Percentiles rank a stretch among this genome's conserved stretches.
These are phyloP conservation scores for Asterophora parasitica DNA, from an alignment of 768 basidiomycete genomes.

Conservation along the genomic window DNA sequence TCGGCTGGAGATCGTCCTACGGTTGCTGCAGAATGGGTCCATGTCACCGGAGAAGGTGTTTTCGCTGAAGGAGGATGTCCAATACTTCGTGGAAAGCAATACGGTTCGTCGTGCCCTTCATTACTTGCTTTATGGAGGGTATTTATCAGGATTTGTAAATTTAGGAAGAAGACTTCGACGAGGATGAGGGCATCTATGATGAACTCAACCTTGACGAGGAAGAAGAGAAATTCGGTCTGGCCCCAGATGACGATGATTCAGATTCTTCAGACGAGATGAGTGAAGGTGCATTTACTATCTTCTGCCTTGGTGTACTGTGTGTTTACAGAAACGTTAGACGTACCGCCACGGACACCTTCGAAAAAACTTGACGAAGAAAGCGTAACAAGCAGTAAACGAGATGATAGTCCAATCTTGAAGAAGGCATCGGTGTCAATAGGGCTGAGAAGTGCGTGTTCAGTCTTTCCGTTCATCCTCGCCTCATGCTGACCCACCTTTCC, in stretches of 20 bases:
- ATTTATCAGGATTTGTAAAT: slow-evolving; percentile 18
- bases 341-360: slow-evolving; percentile 56
- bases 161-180: slow-evolving; percentile 96
- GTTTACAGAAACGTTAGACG: slow-evolving; percentile 35
- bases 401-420: slow-evolving; percentile 77
- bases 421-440: slow-evolving; percentile 61
- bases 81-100: slow-evolving; percentile 95
- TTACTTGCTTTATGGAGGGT: slow-evolving; percentile 5
- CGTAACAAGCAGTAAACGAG: slow-evolving; percentile 66
- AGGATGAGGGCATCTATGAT: slow-evolving; percentile 96
- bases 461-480: slow-evolving; percentile 2
- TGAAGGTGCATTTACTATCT: slow-evolving; percentile 48
- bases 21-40: slow-evolving; percentile 91
- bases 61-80: slow-evolving; percentile 87
- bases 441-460: slow-evolving; percentile 58
- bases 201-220: slow-evolving; percentile 96
- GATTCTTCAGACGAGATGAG: slow-evolving; percentile 73
- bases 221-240: slow-evolving; percentile 87
- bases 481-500: slow-evolving; percentile 7
- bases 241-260: slow-evolving; percentile 70
- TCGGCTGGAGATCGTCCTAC: slow-evolving; percentile 87
- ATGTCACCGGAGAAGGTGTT: slow-evolving; percentile 76
- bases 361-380: slow-evolving; percentile 85
- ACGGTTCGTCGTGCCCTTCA: slow-evolving; percentile 54
- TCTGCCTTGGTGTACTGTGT: background rate